phyloP scores from a whole-genome alignment of 495 filamentous ascomycete species.

The Trichocladium uniseriatum region DNA sequence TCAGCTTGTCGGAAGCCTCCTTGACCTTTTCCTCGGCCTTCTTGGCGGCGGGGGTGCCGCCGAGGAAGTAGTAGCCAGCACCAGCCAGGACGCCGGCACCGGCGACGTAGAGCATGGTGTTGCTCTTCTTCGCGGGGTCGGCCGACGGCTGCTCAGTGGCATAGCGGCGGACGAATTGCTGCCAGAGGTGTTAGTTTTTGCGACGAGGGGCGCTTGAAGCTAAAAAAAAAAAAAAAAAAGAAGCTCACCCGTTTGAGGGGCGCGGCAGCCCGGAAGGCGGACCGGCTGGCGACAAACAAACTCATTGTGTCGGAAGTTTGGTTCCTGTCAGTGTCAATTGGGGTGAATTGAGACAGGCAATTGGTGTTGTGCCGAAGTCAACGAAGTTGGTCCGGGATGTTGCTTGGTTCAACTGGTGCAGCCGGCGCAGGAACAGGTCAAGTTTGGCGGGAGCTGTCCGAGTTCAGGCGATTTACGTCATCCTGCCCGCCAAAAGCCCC shows the following conservation, averaged over 20 bases:
- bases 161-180: conserved; percentile 36
- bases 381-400: neutral
- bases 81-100: conserved; percentile 34
- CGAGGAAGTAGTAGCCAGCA: conserved; percentile 45
- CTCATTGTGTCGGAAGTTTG: conserved; percentile 20
- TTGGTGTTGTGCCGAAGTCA: neutral
- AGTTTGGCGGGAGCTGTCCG: neutral
- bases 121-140: conserved; percentile 24
- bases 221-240: conserved; percentile 1
- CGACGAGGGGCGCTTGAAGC: neutral
- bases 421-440: neutral
- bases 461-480: conserved; percentile 12
- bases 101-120: conserved; percentile 35
- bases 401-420: neutral
- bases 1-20: conserved; percentile 24
- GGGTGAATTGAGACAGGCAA: neutral
- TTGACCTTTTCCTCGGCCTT: conserved; percentile 43
- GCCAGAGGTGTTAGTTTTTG: neutral
- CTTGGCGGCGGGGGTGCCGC: conserved; percentile 38
- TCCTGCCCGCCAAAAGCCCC: neutral
- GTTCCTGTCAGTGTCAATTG: neutral
- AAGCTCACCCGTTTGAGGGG: conserved; percentile 25
- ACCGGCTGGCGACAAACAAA: conserved; percentile 25
- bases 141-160: conserved; percentile 39
- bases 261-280: conserved; percentile 24